Conservation (phyloP, 176 grass and related monocot species). For the Aegilops tauschii region DNA sequence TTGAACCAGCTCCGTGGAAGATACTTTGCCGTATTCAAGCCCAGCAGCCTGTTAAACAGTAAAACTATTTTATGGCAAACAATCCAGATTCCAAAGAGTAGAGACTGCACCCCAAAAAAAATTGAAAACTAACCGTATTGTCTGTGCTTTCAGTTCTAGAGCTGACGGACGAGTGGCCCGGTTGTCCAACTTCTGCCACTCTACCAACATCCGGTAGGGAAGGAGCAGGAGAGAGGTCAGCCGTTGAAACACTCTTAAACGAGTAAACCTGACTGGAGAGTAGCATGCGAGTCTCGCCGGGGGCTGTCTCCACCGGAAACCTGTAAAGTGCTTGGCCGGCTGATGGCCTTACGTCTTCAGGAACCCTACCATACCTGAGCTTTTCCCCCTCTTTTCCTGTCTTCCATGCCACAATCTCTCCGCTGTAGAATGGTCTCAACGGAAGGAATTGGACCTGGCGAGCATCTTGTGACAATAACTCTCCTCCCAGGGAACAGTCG, state of each 20-base stretch:
- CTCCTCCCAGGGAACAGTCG: constrained; percentile 59
- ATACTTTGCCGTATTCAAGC: constrained; percentile 71
- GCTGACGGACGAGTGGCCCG: constrained; percentile 38
- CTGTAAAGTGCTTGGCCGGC: constrained; percentile 86
- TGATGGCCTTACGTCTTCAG: constrained; percentile 90
- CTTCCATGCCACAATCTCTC: constrained; percentile 95
- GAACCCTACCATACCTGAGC: constrained; percentile 86
- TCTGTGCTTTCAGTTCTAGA: constrained; percentile 28
- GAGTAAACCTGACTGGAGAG: constrained; percentile 89
- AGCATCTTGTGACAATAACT: constrained; percentile 87
- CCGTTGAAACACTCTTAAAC: constrained; percentile 86
- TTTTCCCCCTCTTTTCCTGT: constrained; percentile 83
- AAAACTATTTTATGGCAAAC: neutral
- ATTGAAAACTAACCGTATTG: constrained; percentile 52
- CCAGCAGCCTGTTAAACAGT: constrained; percentile 45
- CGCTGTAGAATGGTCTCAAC: constrained; percentile 84
- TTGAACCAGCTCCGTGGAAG: constrained; percentile 76
- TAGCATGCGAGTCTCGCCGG: constrained; percentile 63
- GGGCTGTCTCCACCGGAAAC: constrained; percentile 71
- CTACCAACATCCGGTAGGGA: constrained; percentile 36
- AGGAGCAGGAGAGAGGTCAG: constrained; percentile 50
- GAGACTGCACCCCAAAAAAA: neutral
- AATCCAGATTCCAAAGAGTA: constrained; percentile 6
- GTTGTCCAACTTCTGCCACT: constrained; percentile 30
- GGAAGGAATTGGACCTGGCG: constrained; percentile 94